phyloP scores from a whole-genome alignment of 495 filamentous ascomycete species.

The Trichoderma parareesei region DNA sequence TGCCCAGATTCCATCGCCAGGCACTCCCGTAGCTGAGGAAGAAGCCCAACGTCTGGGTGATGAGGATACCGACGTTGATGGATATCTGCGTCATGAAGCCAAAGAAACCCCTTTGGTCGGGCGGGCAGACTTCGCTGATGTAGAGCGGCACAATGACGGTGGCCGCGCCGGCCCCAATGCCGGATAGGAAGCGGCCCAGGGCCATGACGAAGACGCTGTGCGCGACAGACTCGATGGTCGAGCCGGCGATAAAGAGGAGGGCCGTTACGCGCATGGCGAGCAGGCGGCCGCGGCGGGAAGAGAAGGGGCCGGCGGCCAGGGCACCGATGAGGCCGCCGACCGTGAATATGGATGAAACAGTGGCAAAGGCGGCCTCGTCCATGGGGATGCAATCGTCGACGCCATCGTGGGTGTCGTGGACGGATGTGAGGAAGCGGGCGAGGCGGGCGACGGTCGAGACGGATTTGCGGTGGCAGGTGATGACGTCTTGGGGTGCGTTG shows the following conservation, averaged over 20 bases:
- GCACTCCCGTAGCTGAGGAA: conserved; percentile 69
- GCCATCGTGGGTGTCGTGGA: conserved; percentile 21
- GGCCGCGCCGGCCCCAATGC: conserved; percentile 75
- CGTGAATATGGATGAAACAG: conserved; percentile 85
- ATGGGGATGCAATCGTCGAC: conserved; percentile 78
- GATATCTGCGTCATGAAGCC: conserved; percentile 89
- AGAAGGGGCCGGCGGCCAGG: conserved; percentile 63
- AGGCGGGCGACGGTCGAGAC: conserved; percentile 35
- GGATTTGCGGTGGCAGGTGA: conserved; percentile 66
- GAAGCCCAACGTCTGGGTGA: conserved; percentile 75
- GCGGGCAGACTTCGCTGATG: conserved; percentile 83
- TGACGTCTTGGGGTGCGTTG: conserved; percentile 85
- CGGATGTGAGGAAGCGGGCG: conserved; percentile 22
- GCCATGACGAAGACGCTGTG: conserved; percentile 57
- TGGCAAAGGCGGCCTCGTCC: conserved; percentile 64
- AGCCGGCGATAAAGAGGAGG: conserved; percentile 67
- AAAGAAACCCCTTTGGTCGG: conserved; percentile 70
- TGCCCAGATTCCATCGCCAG: conserved; percentile 76
- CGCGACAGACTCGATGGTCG: conserved; percentile 63
- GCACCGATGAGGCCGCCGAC: conserved; percentile 83
- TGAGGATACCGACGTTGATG: conserved; percentile 87
- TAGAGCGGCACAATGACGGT: conserved; percentile 95
- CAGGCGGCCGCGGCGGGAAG: conserved; percentile 64
- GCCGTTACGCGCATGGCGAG: conserved; percentile 64
- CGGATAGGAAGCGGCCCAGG: conserved; percentile 69